Base-by-base conservation (phyloP, 2,329 filamentous ascomycete species). In the Xylariaceae sp. region DNA sequence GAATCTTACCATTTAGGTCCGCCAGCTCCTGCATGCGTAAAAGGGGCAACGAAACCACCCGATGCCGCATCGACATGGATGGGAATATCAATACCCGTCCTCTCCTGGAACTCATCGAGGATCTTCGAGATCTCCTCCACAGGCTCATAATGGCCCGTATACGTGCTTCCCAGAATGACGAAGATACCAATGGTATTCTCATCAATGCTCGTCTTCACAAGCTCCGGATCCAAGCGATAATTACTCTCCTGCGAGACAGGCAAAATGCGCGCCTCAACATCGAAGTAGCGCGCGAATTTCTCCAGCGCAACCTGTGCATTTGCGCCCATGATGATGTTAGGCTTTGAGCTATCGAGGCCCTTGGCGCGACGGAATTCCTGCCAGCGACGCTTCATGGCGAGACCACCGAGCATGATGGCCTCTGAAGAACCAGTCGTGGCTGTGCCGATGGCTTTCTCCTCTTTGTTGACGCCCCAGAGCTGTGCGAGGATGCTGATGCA, bases 131-230 rank as follows among this genome's bases (percentile, higher is more conserved):
- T 81, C 66, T 86, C 83, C 69, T 88, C 83, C 0, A 90, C 86
- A 0, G 87, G 86, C 72, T 90, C 87, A 63, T 86, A 90, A 68
- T 90, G 86, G 0, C 88, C 87, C 0, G 88, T 90, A 65, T 90
- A 90, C 0, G 88, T 90, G 54, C 81, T 86, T 2, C 88, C 87
- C 4, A 90, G 68, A 56, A 90, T 90, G 0, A 88, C 84, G 67
- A 88, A 90, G 0, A 90, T 76, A n/a, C 88, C 88, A 65, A 90
- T 89, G 0, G 88, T 90, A 65, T 90, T 90, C 73, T 90, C 87
- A 62, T 90, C 87, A 39, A 90, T 80, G 63, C 87, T 87, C 66
- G 89, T 71, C 67, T 80, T 83, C 0, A 89, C 84, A 30, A 85
- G 73, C 3, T 83, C 77, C 0, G 87, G 83, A 64, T 90, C 86